Base-by-base conservation (phyloP, 1,284 basidiomycete species). In the Heterobasidion occidentale region DNA sequence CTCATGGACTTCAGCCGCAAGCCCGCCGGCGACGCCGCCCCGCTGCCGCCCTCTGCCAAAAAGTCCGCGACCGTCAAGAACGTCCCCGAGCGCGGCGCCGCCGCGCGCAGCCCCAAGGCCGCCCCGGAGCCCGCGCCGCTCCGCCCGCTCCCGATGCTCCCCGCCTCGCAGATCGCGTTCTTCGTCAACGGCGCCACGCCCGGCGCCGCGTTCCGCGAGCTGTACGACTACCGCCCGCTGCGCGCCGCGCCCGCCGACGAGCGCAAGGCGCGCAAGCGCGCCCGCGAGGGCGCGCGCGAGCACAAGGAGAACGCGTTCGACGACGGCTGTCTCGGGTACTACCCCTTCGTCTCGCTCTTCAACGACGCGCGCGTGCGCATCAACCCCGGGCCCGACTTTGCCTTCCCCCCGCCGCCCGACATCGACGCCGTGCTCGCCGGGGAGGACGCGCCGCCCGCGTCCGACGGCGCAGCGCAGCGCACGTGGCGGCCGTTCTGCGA, bases 311-410 rank as follows among this genome's bases (percentile, higher is more conserved):
- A 94, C 62, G 79, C 83, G 1, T 90, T 92, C 67, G 95, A 99
- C 70, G 97, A 99, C 68, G 97, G 97, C 9, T 88, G 88, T 17
- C 73, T 98, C 7, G 97, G 97, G 0, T 99, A 99, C 71, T 99
- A 94, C 67, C 93, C 95, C 0, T 88, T 97, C 73, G 84, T 97
- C 53, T 97, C 93, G 3, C 77, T 96, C 46, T 99, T 94, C 74
- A 95, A 94, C 60, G 88, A 90, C 55, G 97, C 93, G 1, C 83
- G 86, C 59, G 90, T 94, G 7, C 79, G 73, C 49, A 78, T 97
- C 59, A 97, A 98, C 67, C 84, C 94, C 35, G 95, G 94, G 0
- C 94, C 94, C 0, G 70, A 88, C 52, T 98, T 97, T 66, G 79
- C 80, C 1, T 90, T 80, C 64, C 82, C 89, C 1, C 94, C 94